phyloP scores from a whole-genome alignment of 169 alveolate species.

The Plasmodium chabaudi region DNA sequence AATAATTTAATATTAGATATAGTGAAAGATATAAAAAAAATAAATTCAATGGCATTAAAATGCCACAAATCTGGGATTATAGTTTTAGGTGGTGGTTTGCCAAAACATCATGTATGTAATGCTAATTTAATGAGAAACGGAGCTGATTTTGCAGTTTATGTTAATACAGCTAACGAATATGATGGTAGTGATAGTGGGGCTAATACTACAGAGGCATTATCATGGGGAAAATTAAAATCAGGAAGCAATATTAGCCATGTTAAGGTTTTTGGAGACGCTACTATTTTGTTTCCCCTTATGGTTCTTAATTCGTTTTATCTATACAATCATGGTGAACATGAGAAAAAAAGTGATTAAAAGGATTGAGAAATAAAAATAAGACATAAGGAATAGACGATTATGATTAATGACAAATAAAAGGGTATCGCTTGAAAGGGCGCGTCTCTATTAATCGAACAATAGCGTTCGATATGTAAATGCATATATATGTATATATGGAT shows the following conservation, averaged over 20 bases:
- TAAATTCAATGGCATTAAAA: slow-evolving; percentile 94
- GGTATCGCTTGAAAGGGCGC: too few species aligned
- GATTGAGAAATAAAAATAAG: not conserved
- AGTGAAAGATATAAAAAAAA: slow-evolving; percentile 93
- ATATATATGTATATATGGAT: too few species aligned
- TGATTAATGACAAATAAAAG: too few species aligned
- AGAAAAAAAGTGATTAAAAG: not conserved
- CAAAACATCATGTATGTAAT: slow-evolving; percentile 99
- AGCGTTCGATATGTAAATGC: too few species aligned
- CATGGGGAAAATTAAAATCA: slow-evolving; percentile 99
- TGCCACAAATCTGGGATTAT: slow-evolving; percentile 96
- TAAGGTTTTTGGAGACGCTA: slow-evolving; percentile 97
- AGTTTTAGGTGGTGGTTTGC: slow-evolving; percentile 98
- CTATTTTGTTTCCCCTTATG: slow-evolving; percentile 95
- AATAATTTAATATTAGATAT: slow-evolving; percentile 93
- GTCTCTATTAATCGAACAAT: too few species aligned
- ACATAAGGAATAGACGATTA: not conserved
- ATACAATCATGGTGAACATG: slow-evolving; percentile 58
- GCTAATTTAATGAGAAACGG: slow-evolving; percentile 99
- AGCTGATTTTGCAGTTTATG: slow-evolving; percentile 98
- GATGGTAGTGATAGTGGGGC: slow-evolving; percentile 99
- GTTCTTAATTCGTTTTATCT: slow-evolving; percentile 95
- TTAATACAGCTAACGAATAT: slow-evolving; percentile 96
- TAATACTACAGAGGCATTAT: slow-evolving; percentile 99
- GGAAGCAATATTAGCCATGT: slow-evolving; percentile 93